phyloP scores from a whole-genome alignment of 768 basidiomycete genomes.

The Fomitopsis serialis region DNA sequence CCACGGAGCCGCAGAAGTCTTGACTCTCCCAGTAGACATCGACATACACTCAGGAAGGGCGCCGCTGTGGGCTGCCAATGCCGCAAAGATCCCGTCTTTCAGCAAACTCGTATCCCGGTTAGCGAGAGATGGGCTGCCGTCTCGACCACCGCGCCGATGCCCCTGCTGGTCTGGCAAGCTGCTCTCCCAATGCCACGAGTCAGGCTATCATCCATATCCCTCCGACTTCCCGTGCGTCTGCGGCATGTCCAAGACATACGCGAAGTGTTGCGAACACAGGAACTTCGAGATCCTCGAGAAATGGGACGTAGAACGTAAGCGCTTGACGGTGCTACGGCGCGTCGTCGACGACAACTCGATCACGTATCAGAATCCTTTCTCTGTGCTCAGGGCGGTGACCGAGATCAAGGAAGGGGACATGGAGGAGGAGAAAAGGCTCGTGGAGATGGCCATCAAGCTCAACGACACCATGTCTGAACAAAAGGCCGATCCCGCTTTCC shows the following conservation, averaged over 20 bases:
- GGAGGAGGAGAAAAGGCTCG: neutral
- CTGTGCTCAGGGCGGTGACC: neutral
- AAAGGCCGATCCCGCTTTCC: neutral
- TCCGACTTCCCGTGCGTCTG: constrained; percentile 19
- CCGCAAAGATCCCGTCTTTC: neutral
- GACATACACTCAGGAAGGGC: neutral
- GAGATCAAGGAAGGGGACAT: neutral
- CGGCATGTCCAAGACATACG: constrained; percentile 15
- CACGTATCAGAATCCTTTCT: neutral
- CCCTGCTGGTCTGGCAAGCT: constrained; percentile 23
- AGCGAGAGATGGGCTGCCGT: neutral
- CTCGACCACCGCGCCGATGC: constrained; percentile 16
- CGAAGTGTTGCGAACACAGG: constrained; percentile 15
- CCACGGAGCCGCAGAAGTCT: neutral
- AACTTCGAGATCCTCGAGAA: constrained; percentile 7
- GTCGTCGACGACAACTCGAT: neutral
- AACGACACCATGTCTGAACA: neutral
- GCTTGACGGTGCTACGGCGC: constrained; percentile 12
- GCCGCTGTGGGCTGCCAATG: neutral
- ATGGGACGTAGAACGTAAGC: constrained; percentile 13
- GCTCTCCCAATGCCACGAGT: constrained; percentile 16
- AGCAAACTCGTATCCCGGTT: no score
- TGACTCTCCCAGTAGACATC: neutral
- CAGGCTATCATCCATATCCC: constrained; percentile 12
- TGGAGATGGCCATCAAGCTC: neutral